Conservation (phyloP, 73 alveolate species). For the Stentor roeselii region DNA sequence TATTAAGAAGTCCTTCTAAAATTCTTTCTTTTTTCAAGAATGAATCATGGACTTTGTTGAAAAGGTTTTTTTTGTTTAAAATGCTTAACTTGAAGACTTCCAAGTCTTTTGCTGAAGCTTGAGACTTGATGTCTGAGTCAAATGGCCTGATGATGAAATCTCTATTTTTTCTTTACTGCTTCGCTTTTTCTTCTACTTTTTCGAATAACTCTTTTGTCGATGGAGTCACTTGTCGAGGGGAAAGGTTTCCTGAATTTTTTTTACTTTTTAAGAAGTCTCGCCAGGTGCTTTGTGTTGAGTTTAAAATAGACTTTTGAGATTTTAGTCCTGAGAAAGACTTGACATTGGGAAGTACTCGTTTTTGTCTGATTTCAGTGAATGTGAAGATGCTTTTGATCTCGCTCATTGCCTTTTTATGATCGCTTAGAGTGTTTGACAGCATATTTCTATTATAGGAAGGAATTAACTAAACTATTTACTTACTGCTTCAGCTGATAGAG, state of each 20-base stretch:
- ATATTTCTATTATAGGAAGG: no score
- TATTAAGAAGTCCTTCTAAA: neutral
- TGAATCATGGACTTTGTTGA: neutral
- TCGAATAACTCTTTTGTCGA: neutral
- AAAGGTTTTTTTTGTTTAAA: neutral
- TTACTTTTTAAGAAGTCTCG: neutral
- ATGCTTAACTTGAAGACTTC: neutral
- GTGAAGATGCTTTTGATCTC: neutral
- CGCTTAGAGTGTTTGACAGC: neutral
- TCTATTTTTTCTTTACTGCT: neutral
- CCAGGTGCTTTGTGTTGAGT: neutral
- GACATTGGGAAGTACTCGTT: neutral
- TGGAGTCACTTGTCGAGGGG: neutral
- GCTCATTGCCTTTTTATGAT: neutral
- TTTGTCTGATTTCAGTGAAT: neutral
- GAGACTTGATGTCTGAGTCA: neutral
- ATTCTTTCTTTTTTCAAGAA: neutral
- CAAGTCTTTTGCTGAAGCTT: neutral
- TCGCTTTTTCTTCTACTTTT: neutral
- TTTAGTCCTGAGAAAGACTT: neutral
- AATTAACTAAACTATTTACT: no score
- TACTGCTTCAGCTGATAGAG: slow-evolving; percentile 32
- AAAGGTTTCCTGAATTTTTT: neutral
- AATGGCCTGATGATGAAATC: neutral
- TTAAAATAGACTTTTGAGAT: no score